Conservation (phyloP, 306 rosid genomes). For the Geum urbanum region DNA sequence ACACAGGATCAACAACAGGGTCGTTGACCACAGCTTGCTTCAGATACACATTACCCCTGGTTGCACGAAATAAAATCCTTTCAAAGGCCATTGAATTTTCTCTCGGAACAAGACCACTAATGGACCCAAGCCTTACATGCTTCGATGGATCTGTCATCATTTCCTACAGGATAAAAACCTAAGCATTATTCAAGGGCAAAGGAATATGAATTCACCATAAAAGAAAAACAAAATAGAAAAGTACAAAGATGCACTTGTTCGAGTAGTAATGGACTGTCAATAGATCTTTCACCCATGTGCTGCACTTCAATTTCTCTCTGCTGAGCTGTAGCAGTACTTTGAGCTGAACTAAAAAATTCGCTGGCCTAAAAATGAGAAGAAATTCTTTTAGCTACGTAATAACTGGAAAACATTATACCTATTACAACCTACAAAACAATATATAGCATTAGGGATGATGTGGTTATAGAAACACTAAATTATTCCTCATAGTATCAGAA, state of each 20-base stretch:
- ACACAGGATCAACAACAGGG: constrained; percentile 64
- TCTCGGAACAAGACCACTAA: constrained; percentile 73
- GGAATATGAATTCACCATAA: constrained; percentile 14
- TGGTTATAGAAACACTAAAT: not conserved
- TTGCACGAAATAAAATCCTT: constrained; percentile 71
- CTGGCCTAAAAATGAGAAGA: constrained; percentile 54
- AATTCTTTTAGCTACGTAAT: not conserved
- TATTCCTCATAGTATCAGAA: no score
- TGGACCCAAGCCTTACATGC: constrained; percentile 66
- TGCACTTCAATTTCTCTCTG: constrained; percentile 52
- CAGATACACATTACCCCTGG: constrained; percentile 79
- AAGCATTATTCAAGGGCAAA: constrained; percentile 17
- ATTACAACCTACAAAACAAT: no score
- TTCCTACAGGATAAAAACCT: constrained; percentile 44
- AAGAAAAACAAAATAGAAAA: constrained; percentile 4
- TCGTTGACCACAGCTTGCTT: constrained; percentile 60
- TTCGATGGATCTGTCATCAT: constrained; percentile 39
- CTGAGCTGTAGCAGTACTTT: constrained; percentile 48
- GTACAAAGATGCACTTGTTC: constrained; percentile 49
- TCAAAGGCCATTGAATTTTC: constrained; percentile 68
- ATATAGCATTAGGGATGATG: not conserved
- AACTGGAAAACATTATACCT: not conserved
- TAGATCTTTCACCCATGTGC: constrained; percentile 44
- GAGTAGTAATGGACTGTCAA: constrained; percentile 68
- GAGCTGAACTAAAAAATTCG: constrained; percentile 63